Base-by-base conservation (phyloP, 1,284 basidiomycete species). In the Moesziomyces sp. region DNA sequence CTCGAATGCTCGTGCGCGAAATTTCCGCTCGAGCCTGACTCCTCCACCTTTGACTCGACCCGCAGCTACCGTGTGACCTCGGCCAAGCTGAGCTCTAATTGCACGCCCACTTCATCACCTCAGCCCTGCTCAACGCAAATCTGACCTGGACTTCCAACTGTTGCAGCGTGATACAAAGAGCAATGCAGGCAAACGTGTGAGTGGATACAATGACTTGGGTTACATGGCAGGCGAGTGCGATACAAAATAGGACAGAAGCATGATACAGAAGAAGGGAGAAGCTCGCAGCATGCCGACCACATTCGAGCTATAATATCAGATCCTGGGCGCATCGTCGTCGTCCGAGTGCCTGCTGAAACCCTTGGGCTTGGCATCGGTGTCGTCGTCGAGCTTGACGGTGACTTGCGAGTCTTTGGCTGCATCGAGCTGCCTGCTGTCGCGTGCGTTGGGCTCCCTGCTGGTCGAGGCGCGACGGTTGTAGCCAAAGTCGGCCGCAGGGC, bases 341-440 rank as follows among this genome's bases (percentile, higher is more conserved):
- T 68, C 51, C 28, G 59, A 62, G 26, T 61, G n/a, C 7, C 61
- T 30, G 30, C 42, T 51, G 23, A 48, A 46, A 0, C 42, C 43
- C 48, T 53, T 68, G 46, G 46, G 55, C 60, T 68, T 64, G 30
- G 55, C 46, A 23, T 71, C 62, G 14, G 24, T 47, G 4, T 68
- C 65, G 35, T 74, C 71, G 46, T 73, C 60, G 1, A 73, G 54
- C 47, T 38, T 53, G 45, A 67, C 62, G 1, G 70, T 73, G 18
- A 67, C 70, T 33, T 73, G 59, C 21, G 64, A 67, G 24, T 72
- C 69, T 26, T 72, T 72, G 1, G 69, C 69, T 5, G 69, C 69
- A 40, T 72, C 63, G 38, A 58, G 55, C 52, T 66, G 58, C 49
- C 65, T 60, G 16, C 38, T 6, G 38, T 40, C 38, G 38, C 38